These are phyloP conservation scores for Aspergillus niger DNA, from an alignment of 2,329 filamentous ascomycete genomes.

Conservation along the genomic window DNA sequence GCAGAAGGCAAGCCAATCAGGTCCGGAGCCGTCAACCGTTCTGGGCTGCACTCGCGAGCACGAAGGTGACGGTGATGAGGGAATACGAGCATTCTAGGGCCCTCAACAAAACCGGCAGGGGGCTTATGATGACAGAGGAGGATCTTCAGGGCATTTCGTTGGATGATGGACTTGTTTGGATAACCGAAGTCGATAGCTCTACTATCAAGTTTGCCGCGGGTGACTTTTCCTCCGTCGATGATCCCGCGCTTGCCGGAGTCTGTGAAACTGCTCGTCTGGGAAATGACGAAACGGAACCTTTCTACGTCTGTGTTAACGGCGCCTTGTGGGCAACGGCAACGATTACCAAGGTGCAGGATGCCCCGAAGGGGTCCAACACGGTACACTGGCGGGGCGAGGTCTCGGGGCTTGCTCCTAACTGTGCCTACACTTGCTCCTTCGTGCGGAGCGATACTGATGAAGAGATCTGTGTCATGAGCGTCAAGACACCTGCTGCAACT, in stretches of 20 bases:
- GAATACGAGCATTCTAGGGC: slow-evolving; percentile 77
- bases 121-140: slow-evolving; percentile 44
- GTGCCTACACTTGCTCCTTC: slow-evolving; percentile 66
- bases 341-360: slow-evolving; percentile 51
- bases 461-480: slow-evolving; percentile 61
- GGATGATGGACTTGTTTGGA: slow-evolving; percentile 50
- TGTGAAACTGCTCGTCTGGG: slow-evolving; percentile 31
- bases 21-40: slow-evolving; percentile 88
- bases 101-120: slow-evolving; percentile 41
- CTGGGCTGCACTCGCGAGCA: slow-evolving; percentile 92
- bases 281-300: slow-evolving; percentile 54
- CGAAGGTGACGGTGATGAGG: slow-evolving; percentile 94
- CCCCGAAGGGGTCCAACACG: slow-evolving; percentile 47
- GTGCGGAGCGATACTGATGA: slow-evolving; percentile 58
- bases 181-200: slow-evolving; percentile 49
- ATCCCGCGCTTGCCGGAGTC: slow-evolving; percentile 32
- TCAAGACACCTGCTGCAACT: slow-evolving; percentile 63
- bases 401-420: slow-evolving; percentile 64
- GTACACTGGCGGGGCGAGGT: slow-evolving; percentile 63
- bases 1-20: slow-evolving; percentile 86
- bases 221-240: slow-evolving; percentile 40
- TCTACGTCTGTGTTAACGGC: slow-evolving; percentile 66
- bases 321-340: slow-evolving; percentile 65
- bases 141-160: slow-evolving; percentile 45
- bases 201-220: slow-evolving; percentile 51